A percentile compares a stretch with the other conserved stretches of the same genome.
These are phyloP conservation scores for Dactylellina leptospora DNA, from an alignment of 2,329 filamentous ascomycete genomes.

Conservation along the genomic window DNA sequence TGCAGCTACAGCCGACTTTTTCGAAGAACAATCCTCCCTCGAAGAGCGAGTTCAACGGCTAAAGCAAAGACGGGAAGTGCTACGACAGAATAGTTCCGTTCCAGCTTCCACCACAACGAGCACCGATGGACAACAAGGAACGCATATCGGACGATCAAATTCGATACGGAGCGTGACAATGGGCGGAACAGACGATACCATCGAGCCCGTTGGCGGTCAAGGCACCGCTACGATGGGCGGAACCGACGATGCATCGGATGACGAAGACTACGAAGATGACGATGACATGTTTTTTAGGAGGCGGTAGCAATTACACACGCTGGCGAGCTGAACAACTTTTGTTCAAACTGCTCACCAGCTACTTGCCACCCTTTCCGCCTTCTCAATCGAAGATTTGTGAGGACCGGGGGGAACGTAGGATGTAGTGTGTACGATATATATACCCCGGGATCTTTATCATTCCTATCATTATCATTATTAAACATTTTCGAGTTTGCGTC, in stretches of 20 bases:
- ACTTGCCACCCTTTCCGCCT: background rate
- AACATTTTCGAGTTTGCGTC: no score
- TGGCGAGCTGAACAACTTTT: conserved; percentile 32
- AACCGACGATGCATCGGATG: conserved; percentile 62
- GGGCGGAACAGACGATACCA: conserved; percentile 50
- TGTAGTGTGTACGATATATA: conserved; percentile 36
- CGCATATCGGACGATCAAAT: conserved; percentile 20
- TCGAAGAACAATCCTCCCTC: conserved; percentile 82
- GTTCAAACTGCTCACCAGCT: conserved; percentile 7
- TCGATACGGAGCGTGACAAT: conserved; percentile 34
- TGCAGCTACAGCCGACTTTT: conserved; percentile 76
- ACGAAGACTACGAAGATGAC: conserved; percentile 66
- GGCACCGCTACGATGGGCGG: conserved; percentile 61
- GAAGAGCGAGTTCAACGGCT: conserved; percentile 75
- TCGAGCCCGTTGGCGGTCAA: conserved; percentile 58
- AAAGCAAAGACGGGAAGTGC: conserved; percentile 75
- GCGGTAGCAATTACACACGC: conserved; percentile 52
- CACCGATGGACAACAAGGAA: background rate
- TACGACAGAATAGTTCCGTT: conserved; percentile 62
- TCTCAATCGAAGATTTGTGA: no score
- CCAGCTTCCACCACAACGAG: conserved; percentile 49
- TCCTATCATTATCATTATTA: background rate
- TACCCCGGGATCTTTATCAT: conserved; percentile 23
- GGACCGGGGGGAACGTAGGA: no score
- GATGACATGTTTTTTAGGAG: conserved; percentile 67